Evolutionary conservation across 2,329 filamentous ascomycete species (phyloP), one percentile per base, ranked within the genome.

Genomic region (Juglanconis sp.): DNA sequence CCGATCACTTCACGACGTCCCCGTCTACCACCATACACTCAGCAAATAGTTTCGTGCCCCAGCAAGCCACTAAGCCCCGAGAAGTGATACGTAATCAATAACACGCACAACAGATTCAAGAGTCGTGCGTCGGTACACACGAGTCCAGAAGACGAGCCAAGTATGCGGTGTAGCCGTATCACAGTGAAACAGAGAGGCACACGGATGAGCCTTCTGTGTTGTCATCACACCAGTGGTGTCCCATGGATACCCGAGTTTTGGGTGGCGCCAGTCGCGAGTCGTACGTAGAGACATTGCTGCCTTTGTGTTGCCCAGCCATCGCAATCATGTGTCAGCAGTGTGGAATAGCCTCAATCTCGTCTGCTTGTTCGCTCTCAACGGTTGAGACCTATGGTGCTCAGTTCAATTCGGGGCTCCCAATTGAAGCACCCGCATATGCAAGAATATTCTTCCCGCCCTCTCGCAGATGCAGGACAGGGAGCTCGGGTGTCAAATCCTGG

Each of bases 81-180:
- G n/a, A 17, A 13, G 35, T 47, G 42, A 47, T 52, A 47, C 51
- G 51, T 44, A 61, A 52, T 40, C 51, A 51, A 44, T 4, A 30
- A 51, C 15, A 34, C 11, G n/a, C 38, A 53, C 51, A 54, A 47
- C 46, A 59, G 53, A 46, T 35, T 51, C 44, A 32, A 61, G 50
- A 15, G 49, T 30, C 17, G 17, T 55, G 38, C 56, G 49, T 53
- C 13, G 35, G 34, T 38, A 40, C 51, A 57, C 35, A 38, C n/a
- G n/a, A 31, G 46, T 35, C 38, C 44, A 34, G 46, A 49, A 48
- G 40, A 32, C n/a, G 36, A 40, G 31, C 53, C 34, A 31, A 47
- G n/a, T 32, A 53, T 52, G 36, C 42, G 24, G 52, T 61, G 15
- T 35, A 35, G 32, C 50, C 30, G 55, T 61, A 48, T 53, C 51